Conservation (phyloP, 768 basidiomycete genomes). For the Cantharellus anzutake region DNA sequence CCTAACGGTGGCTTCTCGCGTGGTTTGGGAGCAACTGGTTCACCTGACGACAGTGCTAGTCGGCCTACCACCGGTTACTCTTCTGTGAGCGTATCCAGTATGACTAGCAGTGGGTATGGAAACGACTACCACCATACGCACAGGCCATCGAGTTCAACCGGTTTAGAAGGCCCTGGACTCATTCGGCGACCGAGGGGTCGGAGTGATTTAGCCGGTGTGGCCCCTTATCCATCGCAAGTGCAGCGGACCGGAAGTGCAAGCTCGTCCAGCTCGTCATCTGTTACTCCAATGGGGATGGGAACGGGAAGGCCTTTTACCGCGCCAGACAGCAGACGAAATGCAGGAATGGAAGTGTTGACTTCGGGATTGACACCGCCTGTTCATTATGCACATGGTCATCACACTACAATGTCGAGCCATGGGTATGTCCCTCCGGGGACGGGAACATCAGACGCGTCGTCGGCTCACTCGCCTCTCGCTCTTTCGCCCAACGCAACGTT, state of each 20-base stretch:
- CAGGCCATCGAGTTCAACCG: not conserved
- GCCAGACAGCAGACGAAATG: too few species aligned
- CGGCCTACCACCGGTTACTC: not conserved
- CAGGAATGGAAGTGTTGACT: too few species aligned
- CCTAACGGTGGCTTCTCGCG: not conserved
- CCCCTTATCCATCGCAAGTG: not conserved
- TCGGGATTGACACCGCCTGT: not conserved
- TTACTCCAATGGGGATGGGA: too few species aligned
- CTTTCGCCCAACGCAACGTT: conserved; percentile 1
- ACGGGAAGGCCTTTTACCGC: too few species aligned
- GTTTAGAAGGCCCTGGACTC: not conserved
- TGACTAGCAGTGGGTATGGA: not conserved
- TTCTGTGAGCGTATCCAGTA: not conserved
- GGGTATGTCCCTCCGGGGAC: too few species aligned
- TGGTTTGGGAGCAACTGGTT: not conserved
- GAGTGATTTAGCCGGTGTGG: not conserved
- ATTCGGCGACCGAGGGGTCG: not conserved
- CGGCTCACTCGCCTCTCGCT: not conserved
- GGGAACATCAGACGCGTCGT: not conserved
- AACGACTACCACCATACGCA: not conserved
- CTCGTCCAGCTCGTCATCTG: not conserved
- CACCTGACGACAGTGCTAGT: not conserved
- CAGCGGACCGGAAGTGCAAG: not conserved
- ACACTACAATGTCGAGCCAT: not conserved
- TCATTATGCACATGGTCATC: not conserved